A percentile compares a stretch with the other conserved stretches of the same genome.
phyloP scores from a whole-genome alignment of 352 stramenopile genomes.

The Globisporangium solare region DNA sequence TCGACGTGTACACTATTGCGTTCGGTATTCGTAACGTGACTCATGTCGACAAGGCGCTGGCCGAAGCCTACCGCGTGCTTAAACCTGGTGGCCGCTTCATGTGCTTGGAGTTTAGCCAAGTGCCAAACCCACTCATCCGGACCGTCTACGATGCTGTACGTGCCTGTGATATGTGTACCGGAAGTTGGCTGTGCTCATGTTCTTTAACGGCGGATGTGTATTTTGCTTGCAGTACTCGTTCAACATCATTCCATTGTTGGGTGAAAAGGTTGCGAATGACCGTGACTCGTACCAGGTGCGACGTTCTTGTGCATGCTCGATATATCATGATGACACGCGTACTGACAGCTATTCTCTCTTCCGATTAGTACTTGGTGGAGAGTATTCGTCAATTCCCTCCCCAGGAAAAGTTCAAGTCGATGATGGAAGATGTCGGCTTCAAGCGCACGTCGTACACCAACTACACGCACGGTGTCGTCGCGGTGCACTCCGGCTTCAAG shows the following conservation, averaged over 20 bases:
- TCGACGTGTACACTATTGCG: slow-evolving; percentile 99
- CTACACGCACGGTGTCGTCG: slow-evolving; percentile 96
- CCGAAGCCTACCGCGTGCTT: slow-evolving; percentile 94
- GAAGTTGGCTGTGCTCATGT: background rate
- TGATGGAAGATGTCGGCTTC: slow-evolving; percentile 95
- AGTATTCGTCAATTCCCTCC: slow-evolving; percentile 99
- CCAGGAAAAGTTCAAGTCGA: slow-evolving; percentile 93
- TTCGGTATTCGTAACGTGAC: slow-evolving; percentile 99
- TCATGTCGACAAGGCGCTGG: slow-evolving; percentile 93
- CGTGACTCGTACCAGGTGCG: slow-evolving; percentile 93
- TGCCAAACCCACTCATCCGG: slow-evolving; percentile 90
- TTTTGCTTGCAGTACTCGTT: slow-evolving; percentile 91
- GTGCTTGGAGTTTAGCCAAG: slow-evolving; percentile 97
- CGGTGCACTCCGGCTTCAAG: slow-evolving; percentile 97
- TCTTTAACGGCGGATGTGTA: slow-evolving; percentile 9
- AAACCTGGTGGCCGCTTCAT: slow-evolving; percentile 96
- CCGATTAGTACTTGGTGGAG: slow-evolving; percentile 95
- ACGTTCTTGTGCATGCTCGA: background rate
- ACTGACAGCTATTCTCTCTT: background rate
- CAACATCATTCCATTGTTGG: slow-evolving; percentile 95
- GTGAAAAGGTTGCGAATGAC: slow-evolving; percentile 95
- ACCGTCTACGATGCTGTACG: slow-evolving; percentile 92
- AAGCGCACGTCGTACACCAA: slow-evolving; percentile 92
- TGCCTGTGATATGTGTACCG: background rate
- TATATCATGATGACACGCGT: background rate